phyloP scores from a whole-genome alignment of 1,284 basidiomycete genomes.

The Irpex sp. region DNA sequence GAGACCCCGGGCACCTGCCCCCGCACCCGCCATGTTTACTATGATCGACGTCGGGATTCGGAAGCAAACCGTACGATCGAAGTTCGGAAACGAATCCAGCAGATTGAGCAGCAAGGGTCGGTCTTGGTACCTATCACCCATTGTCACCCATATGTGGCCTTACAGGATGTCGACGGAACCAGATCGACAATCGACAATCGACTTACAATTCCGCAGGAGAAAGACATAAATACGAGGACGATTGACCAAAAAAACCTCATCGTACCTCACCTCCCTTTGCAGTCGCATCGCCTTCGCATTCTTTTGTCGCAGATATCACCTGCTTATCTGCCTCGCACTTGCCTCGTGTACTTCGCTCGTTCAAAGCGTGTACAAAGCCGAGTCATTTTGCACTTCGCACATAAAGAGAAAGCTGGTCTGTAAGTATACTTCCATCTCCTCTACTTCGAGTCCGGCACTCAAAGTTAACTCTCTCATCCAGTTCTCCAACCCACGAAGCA shows the following conservation, averaged over 20 bases:
- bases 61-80: background rate
- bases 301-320: background rate
- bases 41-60: background rate
- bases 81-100: background rate
- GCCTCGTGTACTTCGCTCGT: constrained; percentile 11
- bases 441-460: constrained; percentile 13
- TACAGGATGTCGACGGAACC: background rate
- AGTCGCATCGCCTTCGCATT: background rate
- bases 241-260: too few species aligned
- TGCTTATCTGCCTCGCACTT: background rate
- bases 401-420: constrained; percentile 3
- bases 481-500: background rate
- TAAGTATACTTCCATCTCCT: constrained; percentile 1
- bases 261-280: background rate
- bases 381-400: background rate
- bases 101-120: background rate
- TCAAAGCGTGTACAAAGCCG: constrained; percentile 6
- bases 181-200: background rate
- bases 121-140: background rate
- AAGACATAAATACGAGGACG: background rate
- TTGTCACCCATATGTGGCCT: background rate
- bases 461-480: constrained; percentile 1
- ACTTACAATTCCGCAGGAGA: background rate
- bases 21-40: background rate
- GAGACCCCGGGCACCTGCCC: background rate